Conservation (phyloP, 495 filamentous ascomycete species). For the Daldinia decipiens region DNA sequence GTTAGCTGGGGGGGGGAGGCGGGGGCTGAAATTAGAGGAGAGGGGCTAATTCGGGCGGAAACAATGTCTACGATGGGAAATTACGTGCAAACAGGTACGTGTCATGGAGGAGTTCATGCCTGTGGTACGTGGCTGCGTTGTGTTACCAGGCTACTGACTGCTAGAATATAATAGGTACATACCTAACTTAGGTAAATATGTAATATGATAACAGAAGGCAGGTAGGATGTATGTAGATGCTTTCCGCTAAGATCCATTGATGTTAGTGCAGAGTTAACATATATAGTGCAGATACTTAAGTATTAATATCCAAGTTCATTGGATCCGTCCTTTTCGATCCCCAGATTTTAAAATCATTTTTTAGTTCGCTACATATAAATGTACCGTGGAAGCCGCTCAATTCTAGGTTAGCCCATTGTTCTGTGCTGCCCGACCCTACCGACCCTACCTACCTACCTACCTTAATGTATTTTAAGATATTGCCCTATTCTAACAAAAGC, state of each 20-base stretch:
- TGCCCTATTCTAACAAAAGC: slow-evolving; percentile 13
- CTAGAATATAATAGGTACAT: neutral
- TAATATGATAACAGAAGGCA: neutral
- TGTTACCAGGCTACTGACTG: slow-evolving; percentile 1
- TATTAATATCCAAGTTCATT: slow-evolving; percentile 5
- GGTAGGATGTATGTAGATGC: neutral
- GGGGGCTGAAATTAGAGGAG: neutral
- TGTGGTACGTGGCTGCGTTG: slow-evolving; percentile 29
- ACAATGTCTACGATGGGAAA: slow-evolving; percentile 11
- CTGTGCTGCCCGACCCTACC: slow-evolving; percentile 15
- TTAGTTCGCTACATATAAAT: slow-evolving; percentile 1
- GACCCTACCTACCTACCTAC: too few species aligned
- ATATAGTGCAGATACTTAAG: slow-evolving; percentile 3
- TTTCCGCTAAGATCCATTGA: neutral
- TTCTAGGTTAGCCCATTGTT: slow-evolving; percentile 15
- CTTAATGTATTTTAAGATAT: slow-evolving; percentile 15
- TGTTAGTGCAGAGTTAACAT: slow-evolving; percentile 1
- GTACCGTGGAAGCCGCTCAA: slow-evolving; percentile 8
- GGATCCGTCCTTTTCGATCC: slow-evolving; percentile 12
- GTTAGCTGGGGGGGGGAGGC: neutral
- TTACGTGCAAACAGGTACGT: slow-evolving; percentile 16
- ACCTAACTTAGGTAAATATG: too few species aligned
- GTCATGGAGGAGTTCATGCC: slow-evolving; percentile 15
- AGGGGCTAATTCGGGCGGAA: slow-evolving; percentile 4
- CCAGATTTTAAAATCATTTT: slow-evolving; percentile 25